phyloP scores from a whole-genome alignment of 148 eudicot species.

The Dysphania ambrosioides region DNA sequence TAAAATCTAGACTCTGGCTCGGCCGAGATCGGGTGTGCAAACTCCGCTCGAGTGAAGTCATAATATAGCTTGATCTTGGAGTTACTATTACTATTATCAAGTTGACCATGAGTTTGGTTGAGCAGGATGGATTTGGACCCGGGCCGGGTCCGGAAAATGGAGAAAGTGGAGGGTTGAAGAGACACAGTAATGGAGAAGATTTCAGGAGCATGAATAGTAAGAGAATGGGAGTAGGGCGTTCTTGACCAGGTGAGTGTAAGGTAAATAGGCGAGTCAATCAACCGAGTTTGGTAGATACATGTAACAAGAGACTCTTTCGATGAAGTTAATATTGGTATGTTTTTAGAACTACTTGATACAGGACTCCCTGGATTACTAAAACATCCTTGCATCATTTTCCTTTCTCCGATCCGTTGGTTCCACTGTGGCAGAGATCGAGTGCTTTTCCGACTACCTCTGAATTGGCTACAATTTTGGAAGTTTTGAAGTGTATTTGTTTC shows the following conservation, averaged over 20 bases:
- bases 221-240: slow-evolving; percentile 42
- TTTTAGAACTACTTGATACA: neutral
- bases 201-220: slow-evolving; percentile 44
- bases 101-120: slow-evolving; percentile 19
- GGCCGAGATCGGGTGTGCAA: slow-evolving; percentile 38
- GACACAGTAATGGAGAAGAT: slow-evolving; percentile 48
- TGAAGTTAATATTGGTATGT: neutral
- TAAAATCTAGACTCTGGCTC: slow-evolving; percentile 52
- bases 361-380: slow-evolving; percentile 48
- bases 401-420: too few species aligned
- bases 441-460: too few species aligned
- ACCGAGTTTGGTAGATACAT: slow-evolving; percentile 48
- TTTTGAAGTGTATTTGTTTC: too few species aligned
- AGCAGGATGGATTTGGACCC: slow-evolving; percentile 42
- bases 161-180: slow-evolving; percentile 37
- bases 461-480: neutral
- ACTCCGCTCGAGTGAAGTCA: slow-evolving; percentile 50
- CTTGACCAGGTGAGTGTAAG: slow-evolving; percentile 66
- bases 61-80: slow-evolving; percentile 42
- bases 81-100: neutral
- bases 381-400: slow-evolving; percentile 47
- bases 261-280: slow-evolving; percentile 36
- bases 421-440: too few species aligned
- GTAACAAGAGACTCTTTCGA: slow-evolving; percentile 46
- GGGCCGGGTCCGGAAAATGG: slow-evolving; percentile 42